A percentile compares a stretch with the other conserved stretches of the same genome.
Evolutionary conservation across 2,329 filamentous ascomycete species (phyloP).

Genomic region (Colletotrichum echinochloae): DNA sequence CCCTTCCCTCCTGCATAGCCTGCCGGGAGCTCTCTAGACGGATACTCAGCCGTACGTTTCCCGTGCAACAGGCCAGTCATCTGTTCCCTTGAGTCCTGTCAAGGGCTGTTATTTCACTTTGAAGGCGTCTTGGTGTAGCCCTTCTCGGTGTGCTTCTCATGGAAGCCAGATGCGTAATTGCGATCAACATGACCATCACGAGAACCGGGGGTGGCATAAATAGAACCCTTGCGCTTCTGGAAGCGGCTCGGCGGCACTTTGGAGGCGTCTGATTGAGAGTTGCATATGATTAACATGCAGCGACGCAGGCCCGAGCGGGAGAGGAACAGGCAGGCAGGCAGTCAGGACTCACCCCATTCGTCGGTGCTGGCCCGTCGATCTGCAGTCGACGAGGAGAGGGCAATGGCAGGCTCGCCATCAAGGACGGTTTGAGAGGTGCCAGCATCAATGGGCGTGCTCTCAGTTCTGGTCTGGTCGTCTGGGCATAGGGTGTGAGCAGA

Average conservation of each 20-base stretch:
- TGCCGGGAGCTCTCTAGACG: not conserved
- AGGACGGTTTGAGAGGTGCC: slow-evolving; percentile 2
- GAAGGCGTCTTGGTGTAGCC: slow-evolving; percentile 53
- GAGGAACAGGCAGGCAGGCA: not conserved
- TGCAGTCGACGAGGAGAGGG: slow-evolving; percentile 43
- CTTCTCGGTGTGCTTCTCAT: slow-evolving; percentile 69
- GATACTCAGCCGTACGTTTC: not conserved
- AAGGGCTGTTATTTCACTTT: slow-evolving; percentile 1
- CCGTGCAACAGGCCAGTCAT: not conserved
- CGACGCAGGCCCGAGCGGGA: not conserved
- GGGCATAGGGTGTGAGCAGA: not conserved
- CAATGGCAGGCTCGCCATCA: slow-evolving; percentile 19
- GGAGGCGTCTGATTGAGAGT: slow-evolving; percentile 64
- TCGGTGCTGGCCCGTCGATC: slow-evolving; percentile 55
- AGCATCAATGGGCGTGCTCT: slow-evolving; percentile 22
- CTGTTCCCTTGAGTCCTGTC: not conserved
- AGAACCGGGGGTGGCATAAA: slow-evolving; percentile 73
- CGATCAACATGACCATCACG: slow-evolving; percentile 73
- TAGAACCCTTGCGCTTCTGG: slow-evolving; percentile 77
- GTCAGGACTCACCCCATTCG: slow-evolving; percentile 60
- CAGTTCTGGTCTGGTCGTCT: slow-evolving; percentile 30
- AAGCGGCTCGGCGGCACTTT: slow-evolving; percentile 76
- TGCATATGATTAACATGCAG: slow-evolving; percentile 23
- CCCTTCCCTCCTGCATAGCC: not conserved
- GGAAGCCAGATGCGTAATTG: slow-evolving; percentile 70